These are phyloP conservation scores for Ceratobasidium sp. DNA, from an alignment of 1,284 basidiomycete species.

Conservation along the genomic window DNA sequence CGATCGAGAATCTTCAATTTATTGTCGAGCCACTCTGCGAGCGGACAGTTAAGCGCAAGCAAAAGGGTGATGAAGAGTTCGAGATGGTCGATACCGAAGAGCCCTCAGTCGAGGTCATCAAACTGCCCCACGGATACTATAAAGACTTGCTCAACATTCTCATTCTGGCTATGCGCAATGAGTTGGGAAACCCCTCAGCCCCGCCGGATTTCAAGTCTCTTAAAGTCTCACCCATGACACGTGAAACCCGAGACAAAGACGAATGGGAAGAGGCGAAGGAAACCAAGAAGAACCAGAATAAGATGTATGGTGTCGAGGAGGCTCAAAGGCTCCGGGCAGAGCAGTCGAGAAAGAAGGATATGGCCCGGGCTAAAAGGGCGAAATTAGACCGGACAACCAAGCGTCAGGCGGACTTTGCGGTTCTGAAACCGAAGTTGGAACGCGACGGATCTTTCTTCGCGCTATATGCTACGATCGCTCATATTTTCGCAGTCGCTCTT, in stretches of 20 bases:
- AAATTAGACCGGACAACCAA: slow-evolving; percentile 50
- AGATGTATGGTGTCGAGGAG: slow-evolving; percentile 46
- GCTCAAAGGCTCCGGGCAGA: slow-evolving; percentile 49
- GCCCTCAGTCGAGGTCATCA: slow-evolving; percentile 46
- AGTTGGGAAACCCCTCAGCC: slow-evolving; percentile 54
- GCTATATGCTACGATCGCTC: slow-evolving; percentile 69
- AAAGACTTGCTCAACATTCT: slow-evolving; percentile 74
- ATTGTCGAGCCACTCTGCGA: slow-evolving; percentile 64
- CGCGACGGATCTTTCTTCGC: slow-evolving; percentile 63
- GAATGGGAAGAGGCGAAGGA: background rate
- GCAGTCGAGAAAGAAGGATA: slow-evolving; percentile 47
- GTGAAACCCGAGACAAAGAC: slow-evolving; percentile 11
- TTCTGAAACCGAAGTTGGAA: slow-evolving; percentile 58
- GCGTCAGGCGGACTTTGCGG: slow-evolving; percentile 51
- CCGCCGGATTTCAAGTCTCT: slow-evolving; percentile 46
- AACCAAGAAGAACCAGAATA: slow-evolving; percentile 24
- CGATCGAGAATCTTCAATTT: slow-evolving; percentile 64
- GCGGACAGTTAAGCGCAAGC: slow-evolving; percentile 48
- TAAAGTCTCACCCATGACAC: slow-evolving; percentile 7
- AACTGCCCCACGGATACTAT: slow-evolving; percentile 68
- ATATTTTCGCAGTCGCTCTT: slow-evolving; percentile 68
- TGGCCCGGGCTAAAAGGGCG: slow-evolving; percentile 46
- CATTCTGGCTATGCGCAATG: slow-evolving; percentile 61
- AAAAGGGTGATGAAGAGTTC: slow-evolving; percentile 41
- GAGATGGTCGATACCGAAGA: slow-evolving; percentile 27